Evolutionary conservation across 495 filamentous ascomycete species (phyloP), one percentile per base, ranked within the genome.

Genomic region (Lasiosphaeria hispida): DNA sequence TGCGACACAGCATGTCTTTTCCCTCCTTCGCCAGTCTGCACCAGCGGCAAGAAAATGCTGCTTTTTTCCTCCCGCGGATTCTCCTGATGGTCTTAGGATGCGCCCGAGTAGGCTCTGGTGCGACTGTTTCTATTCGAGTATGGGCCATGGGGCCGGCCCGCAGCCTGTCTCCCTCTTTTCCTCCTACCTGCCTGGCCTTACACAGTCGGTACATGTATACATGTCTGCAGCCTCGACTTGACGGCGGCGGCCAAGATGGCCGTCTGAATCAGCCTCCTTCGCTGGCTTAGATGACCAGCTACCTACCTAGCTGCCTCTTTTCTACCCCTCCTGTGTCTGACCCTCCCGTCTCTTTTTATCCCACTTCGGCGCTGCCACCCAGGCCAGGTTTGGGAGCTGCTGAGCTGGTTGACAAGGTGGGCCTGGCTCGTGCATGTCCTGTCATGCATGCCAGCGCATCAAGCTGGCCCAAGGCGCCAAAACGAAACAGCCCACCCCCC

Each of bases 401-500:
- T 73, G 70, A 70, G 67, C 53, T 73, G 70, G 70, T 66, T 66
- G 59, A 62, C 68, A 58, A 48, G 75, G 75, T 79, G 75, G 75
- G 71, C 72, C 76, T 73, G 66, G 72, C 70, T 75, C 70, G 67
- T 80, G 76, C 77, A 79, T 79, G 76, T 79, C 72, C 77, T 75
- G 76, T 77, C 75, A 80, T 80, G 77, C 77, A 80, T 80, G 77
- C 77, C 77, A 80, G 73, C 77, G 75, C 77, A 80, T 80, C 77
- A 80, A 75, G 61, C 60, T 67, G 72, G 72, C 63, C 74, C 69
- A 73, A 69, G 71, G 75, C 75, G 70, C 73, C 69, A 75, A 72
- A 65, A 59, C 63, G 59, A 59, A 53, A 67, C 65, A 67, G 66
- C 70, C 72, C 70, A 72, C 73, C 65, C 55, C 65, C 5, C 23